Evolutionary conservation across 352 stramenopile genomes (phyloP).

Genomic region (Globisporangium mamillatum): DNA sequence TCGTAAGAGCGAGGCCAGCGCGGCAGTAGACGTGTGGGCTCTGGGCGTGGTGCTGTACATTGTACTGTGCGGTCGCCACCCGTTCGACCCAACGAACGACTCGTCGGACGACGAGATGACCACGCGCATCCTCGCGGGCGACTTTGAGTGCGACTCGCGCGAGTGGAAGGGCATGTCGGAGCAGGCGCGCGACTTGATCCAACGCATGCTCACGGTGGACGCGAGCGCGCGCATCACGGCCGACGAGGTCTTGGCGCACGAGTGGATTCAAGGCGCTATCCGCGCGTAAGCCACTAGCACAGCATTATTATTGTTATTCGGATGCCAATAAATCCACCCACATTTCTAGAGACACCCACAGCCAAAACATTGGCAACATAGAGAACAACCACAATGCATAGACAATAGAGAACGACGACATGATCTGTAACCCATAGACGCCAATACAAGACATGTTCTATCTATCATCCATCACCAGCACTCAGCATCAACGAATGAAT

Average conservation of each 20-base stretch:
- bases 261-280: slow-evolving; percentile 30
- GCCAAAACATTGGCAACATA: neutral
- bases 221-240: slow-evolving; percentile 38
- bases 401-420: neutral
- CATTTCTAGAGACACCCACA: neutral
- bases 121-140: slow-evolving; percentile 32
- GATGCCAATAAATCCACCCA: neutral
- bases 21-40: slow-evolving; percentile 56
- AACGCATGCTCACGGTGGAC: slow-evolving; percentile 42
- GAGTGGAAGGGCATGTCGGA: slow-evolving; percentile 43
- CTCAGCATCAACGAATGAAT: neutral
- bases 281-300: neutral
- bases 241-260: slow-evolving; percentile 46
- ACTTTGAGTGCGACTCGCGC: slow-evolving; percentile 30
- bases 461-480: neutral
- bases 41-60: slow-evolving; percentile 59
- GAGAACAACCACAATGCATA: neutral
- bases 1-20: slow-evolving; percentile 20
- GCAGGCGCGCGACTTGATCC: slow-evolving; percentile 39
- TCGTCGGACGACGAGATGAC: slow-evolving; percentile 38
- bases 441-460: neutral
- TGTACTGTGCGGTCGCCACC: slow-evolving; percentile 46
- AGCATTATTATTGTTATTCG: neutral
- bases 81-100: slow-evolving; percentile 58
- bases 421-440: neutral